phyloP scores from a whole-genome alignment of 1,284 basidiomycete species.

The Xerocomus minutiporus region DNA sequence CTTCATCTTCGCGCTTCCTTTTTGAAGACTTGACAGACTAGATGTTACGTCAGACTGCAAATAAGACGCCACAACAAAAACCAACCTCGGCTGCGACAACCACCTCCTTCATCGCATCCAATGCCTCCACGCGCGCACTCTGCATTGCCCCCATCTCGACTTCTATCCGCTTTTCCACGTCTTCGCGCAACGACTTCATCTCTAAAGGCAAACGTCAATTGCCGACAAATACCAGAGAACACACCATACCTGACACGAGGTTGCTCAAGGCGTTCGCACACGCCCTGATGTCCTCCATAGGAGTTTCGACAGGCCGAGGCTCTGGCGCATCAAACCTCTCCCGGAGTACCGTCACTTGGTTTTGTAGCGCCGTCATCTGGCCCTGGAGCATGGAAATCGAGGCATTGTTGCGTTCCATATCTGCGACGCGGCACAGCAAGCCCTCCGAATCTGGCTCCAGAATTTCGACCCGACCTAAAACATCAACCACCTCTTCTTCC shows the following conservation, averaged over 20 bases:
- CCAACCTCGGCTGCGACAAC: slow-evolving; percentile 23
- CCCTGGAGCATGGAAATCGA: slow-evolving; percentile 38
- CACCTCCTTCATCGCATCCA: slow-evolving; percentile 23
- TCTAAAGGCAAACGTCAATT: slow-evolving; percentile 23
- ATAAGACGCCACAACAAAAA: background rate
- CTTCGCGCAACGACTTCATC: slow-evolving; percentile 33
- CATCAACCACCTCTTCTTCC: slow-evolving; percentile 40
- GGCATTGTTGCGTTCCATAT: slow-evolving; percentile 32
- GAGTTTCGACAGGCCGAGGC: slow-evolving; percentile 9
- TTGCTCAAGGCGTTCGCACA: slow-evolving; percentile 27
- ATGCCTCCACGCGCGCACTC: slow-evolving; percentile 27
- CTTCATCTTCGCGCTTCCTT: slow-evolving; percentile 27
- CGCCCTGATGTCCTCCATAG: slow-evolving; percentile 25
- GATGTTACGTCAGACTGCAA: slow-evolving; percentile 7
- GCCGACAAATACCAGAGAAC: background rate
- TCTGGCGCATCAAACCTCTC: slow-evolving; percentile 27
- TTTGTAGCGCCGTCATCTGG: slow-evolving; percentile 18
- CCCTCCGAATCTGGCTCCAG: slow-evolving; percentile 36
- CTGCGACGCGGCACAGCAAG: slow-evolving; percentile 28
- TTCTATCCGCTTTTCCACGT: slow-evolving; percentile 32
- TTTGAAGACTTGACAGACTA: slow-evolving; percentile 23
- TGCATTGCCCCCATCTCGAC: slow-evolving; percentile 29
- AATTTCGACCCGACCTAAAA: slow-evolving; percentile 39
- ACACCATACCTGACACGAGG: slow-evolving; percentile 30
- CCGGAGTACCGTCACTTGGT: slow-evolving; percentile 37